Evolutionary conservation across 2,329 filamentous ascomycete genomes (phyloP).

Genomic region (Verticillium albo-atrum): DNA sequence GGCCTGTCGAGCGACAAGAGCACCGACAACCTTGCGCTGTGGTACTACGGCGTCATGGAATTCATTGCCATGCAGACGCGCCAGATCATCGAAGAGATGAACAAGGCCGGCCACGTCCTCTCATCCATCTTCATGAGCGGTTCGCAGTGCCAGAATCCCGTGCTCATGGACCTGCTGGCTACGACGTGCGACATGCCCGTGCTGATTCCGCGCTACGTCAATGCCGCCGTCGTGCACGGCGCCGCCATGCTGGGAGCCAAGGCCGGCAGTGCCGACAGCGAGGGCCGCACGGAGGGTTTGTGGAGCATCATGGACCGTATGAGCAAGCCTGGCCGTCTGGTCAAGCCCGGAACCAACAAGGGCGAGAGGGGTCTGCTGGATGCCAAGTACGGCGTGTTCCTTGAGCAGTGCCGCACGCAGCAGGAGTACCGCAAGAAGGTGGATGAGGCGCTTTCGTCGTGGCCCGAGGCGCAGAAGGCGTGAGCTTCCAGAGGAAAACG

Average conservation of each 20-base stretch:
- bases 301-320: constrained; percentile 98
- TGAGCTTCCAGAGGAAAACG: background rate
- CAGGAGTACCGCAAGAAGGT: constrained; percentile 75
- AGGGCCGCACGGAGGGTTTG: constrained; percentile 77
- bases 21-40: constrained; percentile 79
- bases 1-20: constrained; percentile 84
- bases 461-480: constrained; percentile 7
- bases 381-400: constrained; percentile 92
- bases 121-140: constrained; percentile 98
- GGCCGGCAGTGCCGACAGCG: constrained; percentile 76
- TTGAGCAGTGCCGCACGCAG: constrained; percentile 87
- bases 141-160: constrained; percentile 91
- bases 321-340: constrained; percentile 86
- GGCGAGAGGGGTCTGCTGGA: constrained; percentile 75
- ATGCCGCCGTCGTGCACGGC: constrained; percentile 95
- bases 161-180: constrained; percentile 87
- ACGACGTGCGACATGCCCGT: constrained; percentile 91
- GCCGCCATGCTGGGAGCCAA: constrained; percentile 97
- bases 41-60: constrained; percentile 96
- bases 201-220: constrained; percentile 86
- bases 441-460: constrained; percentile 53
- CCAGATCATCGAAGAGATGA: constrained; percentile 95
- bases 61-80: constrained; percentile 96
- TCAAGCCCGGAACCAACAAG: constrained; percentile 67
- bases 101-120: constrained; percentile 80